Base-by-base conservation (phyloP, 805 yeast species). In the Priceomyces medius region DNA sequence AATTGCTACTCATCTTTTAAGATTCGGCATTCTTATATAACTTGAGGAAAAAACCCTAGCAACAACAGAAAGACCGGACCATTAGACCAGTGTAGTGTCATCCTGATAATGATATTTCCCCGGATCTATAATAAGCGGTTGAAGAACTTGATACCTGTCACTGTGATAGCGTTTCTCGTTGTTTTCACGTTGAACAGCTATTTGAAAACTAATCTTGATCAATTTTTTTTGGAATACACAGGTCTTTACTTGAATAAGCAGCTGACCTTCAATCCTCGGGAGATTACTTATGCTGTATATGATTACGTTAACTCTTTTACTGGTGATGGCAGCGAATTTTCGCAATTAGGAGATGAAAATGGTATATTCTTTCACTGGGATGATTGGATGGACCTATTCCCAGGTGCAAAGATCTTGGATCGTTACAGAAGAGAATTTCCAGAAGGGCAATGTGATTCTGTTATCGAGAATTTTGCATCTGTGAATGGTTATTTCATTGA, bases 351-450 rank as follows among this genome's bases (percentile, higher is more conserved):
- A 16, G 46, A 45, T 3, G 39, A 31, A 20, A 40, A 31, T 23
- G 50, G 49, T 14, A 48, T 64, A n/a, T 43, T 42, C 43, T 66
- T 66, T 50, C 72, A 66, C 48, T 66, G 72, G 72, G 72, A 66
- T 43, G 69, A 66, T 45, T 66, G 69, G 66, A 53, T 62, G 17
- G 71, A 64, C 41, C 42, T 59, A 24, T 42, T 45, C 12, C 58
- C 62, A 5, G 68, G 53, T 0, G 43, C 59, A 36, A 10, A 42
- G 9, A 29, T 58, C 3, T 42, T 66, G 13, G 45, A 47, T 16
- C 26, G 40, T 9, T 53, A 47, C 23, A 46, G 63, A 20, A 29
- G 34, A 7, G 20, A 35, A 3, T 39, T 35, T 28, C 48, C 58
- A 16, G 49, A 47, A 3, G 68, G 66, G 3, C 9, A 36, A 19